These are phyloP conservation scores for Peniophora sp. DNA, from an alignment of 1,284 basidiomycete species.

Conservation along the genomic window DNA sequence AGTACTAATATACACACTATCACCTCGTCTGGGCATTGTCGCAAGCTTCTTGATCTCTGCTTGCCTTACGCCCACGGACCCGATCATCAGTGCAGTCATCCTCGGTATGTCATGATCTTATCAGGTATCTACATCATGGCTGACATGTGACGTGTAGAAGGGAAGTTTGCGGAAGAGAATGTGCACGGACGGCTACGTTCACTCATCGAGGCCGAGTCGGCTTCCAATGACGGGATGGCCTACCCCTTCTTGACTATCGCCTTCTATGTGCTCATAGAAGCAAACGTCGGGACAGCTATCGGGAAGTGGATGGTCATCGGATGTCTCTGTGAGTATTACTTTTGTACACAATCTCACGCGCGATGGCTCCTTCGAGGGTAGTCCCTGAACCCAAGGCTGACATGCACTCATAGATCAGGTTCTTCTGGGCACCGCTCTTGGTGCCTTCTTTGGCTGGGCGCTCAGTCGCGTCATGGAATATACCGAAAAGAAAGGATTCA, in stretches of 20 bases:
- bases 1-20: slow-evolving; percentile 58
- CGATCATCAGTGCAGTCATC: slow-evolving; percentile 63
- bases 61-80: slow-evolving; percentile 91
- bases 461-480: slow-evolving; percentile 83
- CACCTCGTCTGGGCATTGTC: slow-evolving; percentile 62
- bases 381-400: no score
- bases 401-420: slow-evolving; percentile 63
- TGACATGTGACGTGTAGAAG: slow-evolving; percentile 42
- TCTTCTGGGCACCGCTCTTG: slow-evolving; percentile 71
- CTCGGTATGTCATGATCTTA: slow-evolving; percentile 39
- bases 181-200: slow-evolving; percentile 81
- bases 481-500: slow-evolving; percentile 66
- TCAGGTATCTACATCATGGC: background rate
- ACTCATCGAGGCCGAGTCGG: slow-evolving; percentile 87
- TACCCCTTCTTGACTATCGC: slow-evolving; percentile 90
- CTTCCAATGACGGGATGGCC: slow-evolving; percentile 81
- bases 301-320: slow-evolving; percentile 78
- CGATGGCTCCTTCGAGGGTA: no score
- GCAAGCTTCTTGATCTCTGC: slow-evolving; percentile 84
- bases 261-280: slow-evolving; percentile 77
- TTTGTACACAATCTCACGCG: no score
- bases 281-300: slow-evolving; percentile 55
- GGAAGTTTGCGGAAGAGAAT: slow-evolving; percentile 82
- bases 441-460: slow-evolving; percentile 55
- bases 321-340: slow-evolving; percentile 63